Evolutionary conservation across 176 grass and related monocot species (phyloP), one percentile per base, ranked within the genome.

Genomic region (Chloris gayana): DNA sequence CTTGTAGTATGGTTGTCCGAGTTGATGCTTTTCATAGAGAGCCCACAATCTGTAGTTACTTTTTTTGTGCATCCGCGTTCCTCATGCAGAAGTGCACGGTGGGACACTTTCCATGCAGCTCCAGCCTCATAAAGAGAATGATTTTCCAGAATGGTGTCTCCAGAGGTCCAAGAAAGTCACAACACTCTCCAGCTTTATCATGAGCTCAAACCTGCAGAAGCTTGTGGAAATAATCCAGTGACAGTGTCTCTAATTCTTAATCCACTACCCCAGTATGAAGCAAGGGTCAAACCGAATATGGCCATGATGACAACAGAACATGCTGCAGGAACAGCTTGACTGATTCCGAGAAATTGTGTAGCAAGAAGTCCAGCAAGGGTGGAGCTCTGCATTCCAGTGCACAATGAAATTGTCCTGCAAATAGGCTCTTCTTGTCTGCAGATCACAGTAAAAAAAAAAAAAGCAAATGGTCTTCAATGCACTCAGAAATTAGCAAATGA

Each of bases 331-430:
- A 97, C 94, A 62, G 94, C 94, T 50, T 97, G 94, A 47, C 82
- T 97, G 42, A 74, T 89, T 79, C 94, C 94, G 32, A 97, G 83
- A 79, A 94, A 97, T 37, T 97, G 94, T 39, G 94, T 90, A 49
- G 94, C 94, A 4, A 97, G 91, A 68, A 97, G 91, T 14, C 94
- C 94, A 7, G 94, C 91, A 50, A 97, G 87, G n/a, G 94, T 97
- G 44, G 94, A 94, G 69, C 94, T 97, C 76, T 97, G 94, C 94
- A 97, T 97, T 45, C 94, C 94, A 4, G 94, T 94, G 75, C 94
- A 97, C 4, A 97, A 18, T 5, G 94, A 97, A 84, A 97, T 97
- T 24, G 94, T 97, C 83, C 91, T 94, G 76, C 27, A 57, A 61
- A 78, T 11, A 38, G 67, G 65, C 47, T 37, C 35, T 37, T 37